phyloP scores from a whole-genome alignment of 2,329 filamentous ascomycete species.

The Penicillium hesseltinei region DNA sequence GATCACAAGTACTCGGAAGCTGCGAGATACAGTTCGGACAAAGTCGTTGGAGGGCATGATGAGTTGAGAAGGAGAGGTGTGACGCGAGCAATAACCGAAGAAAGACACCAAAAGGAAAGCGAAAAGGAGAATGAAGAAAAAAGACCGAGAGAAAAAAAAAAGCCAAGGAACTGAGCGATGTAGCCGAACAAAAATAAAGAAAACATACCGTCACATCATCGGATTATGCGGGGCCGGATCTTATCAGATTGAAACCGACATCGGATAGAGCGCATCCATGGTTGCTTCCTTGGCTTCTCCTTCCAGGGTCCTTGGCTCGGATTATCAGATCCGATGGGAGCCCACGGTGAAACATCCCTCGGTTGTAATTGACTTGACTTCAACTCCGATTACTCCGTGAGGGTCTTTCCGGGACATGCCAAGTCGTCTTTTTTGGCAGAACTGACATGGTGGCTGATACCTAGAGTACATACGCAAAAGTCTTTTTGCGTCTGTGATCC shows the following conservation, averaged over 20 bases:
- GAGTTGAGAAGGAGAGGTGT: background rate
- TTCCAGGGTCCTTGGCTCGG: background rate
- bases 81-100: background rate
- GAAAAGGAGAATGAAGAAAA: background rate
- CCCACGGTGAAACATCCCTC: background rate
- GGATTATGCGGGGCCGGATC: constrained; percentile 4
- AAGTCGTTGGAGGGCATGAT: constrained; percentile 31
- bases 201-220: background rate
- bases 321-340: constrained; percentile 1
- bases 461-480: background rate
- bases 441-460: background rate
- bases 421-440: too few relatives aligned
- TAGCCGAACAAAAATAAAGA: background rate
- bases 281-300: constrained; percentile 3
- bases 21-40: constrained; percentile 19
- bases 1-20: constrained; percentile 61
- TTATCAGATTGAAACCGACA: constrained; percentile 14
- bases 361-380: background rate
- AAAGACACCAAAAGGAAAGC: background rate
- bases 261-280: background rate
- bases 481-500: background rate
- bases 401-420: background rate
- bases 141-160: background rate
- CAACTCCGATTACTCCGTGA: background rate
- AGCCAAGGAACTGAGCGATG: background rate